Evolutionary conservation across 768 basidiomycete species (phyloP), one percentile per base, ranked within the genome.

Genomic region (Coprinellus micaceus): DNA sequence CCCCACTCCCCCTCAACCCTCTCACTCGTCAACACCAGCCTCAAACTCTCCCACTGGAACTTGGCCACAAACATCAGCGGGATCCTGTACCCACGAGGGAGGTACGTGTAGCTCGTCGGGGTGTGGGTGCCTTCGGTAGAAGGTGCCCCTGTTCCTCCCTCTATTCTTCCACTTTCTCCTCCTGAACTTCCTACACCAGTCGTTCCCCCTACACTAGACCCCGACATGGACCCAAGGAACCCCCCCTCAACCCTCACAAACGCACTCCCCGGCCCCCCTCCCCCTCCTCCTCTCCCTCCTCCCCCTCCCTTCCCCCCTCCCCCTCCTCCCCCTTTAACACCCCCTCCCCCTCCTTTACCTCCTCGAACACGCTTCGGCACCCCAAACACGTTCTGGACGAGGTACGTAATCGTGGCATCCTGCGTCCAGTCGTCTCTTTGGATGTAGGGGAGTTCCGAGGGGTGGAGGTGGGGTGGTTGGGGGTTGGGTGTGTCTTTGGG

Each of bases 21-120:
- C 24, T 56, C 56, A 4, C 74, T 70, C 5, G 71, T 72, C 50
- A 77, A 57, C 11, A 78, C 75, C 26, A 80, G 69, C 53, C 69
- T 60, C 3, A 78, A 59, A 12, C 69, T 71, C 56, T 73, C 73
- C 77, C 77, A 80, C 52, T 71, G 70, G 56, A 75, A 78, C 52
- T 74, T 74, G 36, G 74, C 74, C 21, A 74, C 68, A 63, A 77
- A 80, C 69, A 80, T 70, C 17, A 80, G 61, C 0, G 78, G 77
- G 17, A 77, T 61, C 1, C 78, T 67, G 58, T 80, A 80, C 10
- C 64, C 70, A 6, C 72, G 61, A 11, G 77, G 78, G 1, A 78
- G 54, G 1, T 62, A 41, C 9, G 65, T 61, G 13, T 58, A 52
- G 5, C 53, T 29, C 2, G 65, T 69, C 30, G 65, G 64, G 17